Evolutionary conservation across 1,284 basidiomycete genomes (phyloP).

Genomic region (Heterobasidion irregulare): DNA sequence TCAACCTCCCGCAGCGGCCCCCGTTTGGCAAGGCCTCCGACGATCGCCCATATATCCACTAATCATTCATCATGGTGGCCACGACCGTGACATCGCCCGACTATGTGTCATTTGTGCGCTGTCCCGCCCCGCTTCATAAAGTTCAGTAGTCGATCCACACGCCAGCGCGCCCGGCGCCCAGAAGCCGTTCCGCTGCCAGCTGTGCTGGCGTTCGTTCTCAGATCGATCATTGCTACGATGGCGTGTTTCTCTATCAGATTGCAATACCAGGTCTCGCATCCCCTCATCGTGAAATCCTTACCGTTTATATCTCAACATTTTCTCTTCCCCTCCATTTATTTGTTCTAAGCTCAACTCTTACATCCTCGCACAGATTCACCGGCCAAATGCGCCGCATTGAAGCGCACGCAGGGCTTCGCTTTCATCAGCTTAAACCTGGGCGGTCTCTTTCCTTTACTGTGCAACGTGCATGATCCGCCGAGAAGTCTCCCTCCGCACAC

Average conservation of each 20-base stretch:
- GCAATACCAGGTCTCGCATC: too few relatives aligned
- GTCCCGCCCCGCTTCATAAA: too few relatives aligned
- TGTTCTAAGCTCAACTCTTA: neutral
- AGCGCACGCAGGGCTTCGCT: slow-evolving; percentile 59
- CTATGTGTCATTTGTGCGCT: neutral
- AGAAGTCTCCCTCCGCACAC: neutral
- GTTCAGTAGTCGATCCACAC: neutral
- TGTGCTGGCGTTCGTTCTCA: neutral
- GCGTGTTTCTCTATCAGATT: too few relatives aligned
- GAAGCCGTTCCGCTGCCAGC: neutral
- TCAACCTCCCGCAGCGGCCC: too few relatives aligned
- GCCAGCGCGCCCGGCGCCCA: too few relatives aligned
- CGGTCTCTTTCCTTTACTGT: neutral
- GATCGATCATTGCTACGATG: too few relatives aligned
- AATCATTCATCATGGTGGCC: neutral
- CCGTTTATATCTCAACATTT: too few relatives aligned
- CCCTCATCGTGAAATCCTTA: too few relatives aligned
- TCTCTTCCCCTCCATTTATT: neutral
- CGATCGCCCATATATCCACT: too few relatives aligned
- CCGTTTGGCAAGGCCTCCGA: too few relatives aligned
- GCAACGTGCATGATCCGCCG: neutral
- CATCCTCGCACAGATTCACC: slow-evolving; percentile 32
- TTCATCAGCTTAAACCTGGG: slow-evolving; percentile 71
- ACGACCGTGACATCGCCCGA: neutral
- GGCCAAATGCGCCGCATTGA: slow-evolving; percentile 48